A percentile compares a stretch with the other conserved stretches of the same genome.
These are phyloP conservation scores for Debaryomycetaceae sp. DNA, from an alignment of 1,139 yeast genomes.

Conservation along the genomic window DNA sequence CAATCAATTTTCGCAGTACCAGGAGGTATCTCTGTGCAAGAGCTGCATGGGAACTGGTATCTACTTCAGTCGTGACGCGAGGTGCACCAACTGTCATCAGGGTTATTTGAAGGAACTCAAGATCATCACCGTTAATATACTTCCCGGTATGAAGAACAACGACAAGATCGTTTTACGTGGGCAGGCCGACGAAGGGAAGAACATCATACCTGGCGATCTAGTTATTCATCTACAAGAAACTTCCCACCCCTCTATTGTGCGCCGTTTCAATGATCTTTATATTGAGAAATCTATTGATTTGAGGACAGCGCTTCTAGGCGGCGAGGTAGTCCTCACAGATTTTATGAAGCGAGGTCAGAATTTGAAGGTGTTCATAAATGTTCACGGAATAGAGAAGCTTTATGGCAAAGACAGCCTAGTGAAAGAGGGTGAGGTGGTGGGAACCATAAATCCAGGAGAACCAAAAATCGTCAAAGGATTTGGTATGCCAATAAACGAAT, in stretches of 20 bases:
- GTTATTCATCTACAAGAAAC: constrained; percentile 41
- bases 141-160: constrained; percentile 52
- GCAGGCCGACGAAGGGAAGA: constrained; percentile 63
- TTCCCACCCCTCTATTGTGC: constrained; percentile 38
- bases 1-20: constrained; percentile 32
- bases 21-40: constrained; percentile 33
- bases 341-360: constrained; percentile 41
- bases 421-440: constrained; percentile 45
- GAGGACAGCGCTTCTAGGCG: constrained; percentile 55
- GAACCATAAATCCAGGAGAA: constrained; percentile 41
- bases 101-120: constrained; percentile 45
- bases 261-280: constrained; percentile 48
- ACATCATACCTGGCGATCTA: constrained; percentile 64
- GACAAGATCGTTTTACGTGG: constrained; percentile 50
- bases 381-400: constrained; percentile 29
- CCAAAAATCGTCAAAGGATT: constrained; percentile 47
- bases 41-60: constrained; percentile 38
- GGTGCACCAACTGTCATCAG: constrained; percentile 27
- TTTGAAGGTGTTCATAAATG: constrained; percentile 37
- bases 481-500: constrained; percentile 64
- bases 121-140: constrained; percentile 47
- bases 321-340: constrained; percentile 40
- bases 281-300: constrained; percentile 47
- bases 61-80: constrained; percentile 17
- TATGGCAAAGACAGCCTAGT: constrained; percentile 24